These are phyloP conservation scores for Fagopyrum homotropicum DNA, from an alignment of 148 eudicot species.

Conservation along the genomic window DNA sequence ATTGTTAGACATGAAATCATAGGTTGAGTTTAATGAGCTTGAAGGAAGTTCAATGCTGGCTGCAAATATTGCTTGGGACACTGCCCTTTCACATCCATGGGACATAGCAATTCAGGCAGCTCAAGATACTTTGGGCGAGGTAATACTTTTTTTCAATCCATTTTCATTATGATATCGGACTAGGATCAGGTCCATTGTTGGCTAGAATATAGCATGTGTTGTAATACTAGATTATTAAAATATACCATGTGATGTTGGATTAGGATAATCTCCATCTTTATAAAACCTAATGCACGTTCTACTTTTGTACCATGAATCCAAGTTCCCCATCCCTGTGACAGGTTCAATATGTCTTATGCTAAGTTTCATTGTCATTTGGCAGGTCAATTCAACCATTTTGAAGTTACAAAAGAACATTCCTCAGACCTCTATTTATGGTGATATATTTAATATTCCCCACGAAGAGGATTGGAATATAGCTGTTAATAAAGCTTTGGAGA, in stretches of 20 bases:
- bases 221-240: too few species aligned
- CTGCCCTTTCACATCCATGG: constrained; percentile 57
- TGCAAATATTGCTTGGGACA: constrained; percentile 87
- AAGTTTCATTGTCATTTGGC: constrained; percentile 21
- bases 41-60: constrained; percentile 86
- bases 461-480: constrained; percentile 55
- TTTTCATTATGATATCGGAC: background rate
- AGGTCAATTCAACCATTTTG: constrained; percentile 46
- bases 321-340: background rate
- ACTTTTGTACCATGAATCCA: background rate
- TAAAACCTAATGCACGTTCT: background rate
- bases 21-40: constrained; percentile 92
- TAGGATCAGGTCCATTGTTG: background rate
- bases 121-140: constrained; percentile 64
- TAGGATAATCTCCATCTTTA: too few species aligned
- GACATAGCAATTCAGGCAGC: constrained; percentile 52
- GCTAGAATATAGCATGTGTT: too few species aligned
- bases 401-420: constrained; percentile 37
- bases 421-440: constrained; percentile 29
- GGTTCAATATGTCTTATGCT: background rate
- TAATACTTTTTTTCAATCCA: constrained; percentile 8
- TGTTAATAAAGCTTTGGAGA: constrained; percentile 63
- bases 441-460: constrained; percentile 45
- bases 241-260: too few species aligned
- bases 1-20: constrained; percentile 36